These are phyloP conservation scores for Geosmithia morbida DNA, from an alignment of 2,329 filamentous ascomycete genomes.

Conservation along the genomic window DNA sequence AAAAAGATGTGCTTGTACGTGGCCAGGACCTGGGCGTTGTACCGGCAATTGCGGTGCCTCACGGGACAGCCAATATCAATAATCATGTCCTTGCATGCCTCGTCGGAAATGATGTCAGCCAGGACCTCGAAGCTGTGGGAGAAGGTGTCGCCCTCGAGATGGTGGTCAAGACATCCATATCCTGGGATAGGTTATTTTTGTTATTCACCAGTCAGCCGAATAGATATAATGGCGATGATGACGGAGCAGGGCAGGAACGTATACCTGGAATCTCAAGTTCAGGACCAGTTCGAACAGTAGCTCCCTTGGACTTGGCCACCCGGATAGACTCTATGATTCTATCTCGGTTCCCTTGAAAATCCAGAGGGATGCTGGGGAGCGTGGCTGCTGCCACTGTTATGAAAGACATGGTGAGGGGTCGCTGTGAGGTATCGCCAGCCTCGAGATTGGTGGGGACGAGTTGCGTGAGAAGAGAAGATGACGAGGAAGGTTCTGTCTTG, in stretches of 20 bases:
- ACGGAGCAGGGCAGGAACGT: no score
- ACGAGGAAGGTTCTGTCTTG: no score
- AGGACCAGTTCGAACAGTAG: constrained; percentile 46
- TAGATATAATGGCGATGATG: background rate
- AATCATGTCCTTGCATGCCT: constrained; percentile 11
- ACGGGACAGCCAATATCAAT: constrained; percentile 6
- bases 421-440: background rate
- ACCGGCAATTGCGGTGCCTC: constrained; percentile 18
- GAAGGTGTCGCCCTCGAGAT: constrained; percentile 17
- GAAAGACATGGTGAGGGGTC: constrained; percentile 11
- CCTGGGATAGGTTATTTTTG: background rate
- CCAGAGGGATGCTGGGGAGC: constrained; percentile 63
- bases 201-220: background rate
- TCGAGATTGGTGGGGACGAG: no score
- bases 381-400: constrained; percentile 67
- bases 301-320: constrained; percentile 42
- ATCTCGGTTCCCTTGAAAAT: constrained; percentile 46
- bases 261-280: constrained; percentile 25
- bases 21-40: constrained; percentile 13
- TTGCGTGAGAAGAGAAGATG: background rate
- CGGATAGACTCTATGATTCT: constrained; percentile 50
- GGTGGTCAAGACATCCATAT: constrained; percentile 16
- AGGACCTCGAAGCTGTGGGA: constrained; percentile 17
- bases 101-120: constrained; percentile 15
- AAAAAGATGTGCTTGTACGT: constrained; percentile 6